Conservation (phyloP, 78 protist species). For the Pigoraptor vietnamica region DNA sequence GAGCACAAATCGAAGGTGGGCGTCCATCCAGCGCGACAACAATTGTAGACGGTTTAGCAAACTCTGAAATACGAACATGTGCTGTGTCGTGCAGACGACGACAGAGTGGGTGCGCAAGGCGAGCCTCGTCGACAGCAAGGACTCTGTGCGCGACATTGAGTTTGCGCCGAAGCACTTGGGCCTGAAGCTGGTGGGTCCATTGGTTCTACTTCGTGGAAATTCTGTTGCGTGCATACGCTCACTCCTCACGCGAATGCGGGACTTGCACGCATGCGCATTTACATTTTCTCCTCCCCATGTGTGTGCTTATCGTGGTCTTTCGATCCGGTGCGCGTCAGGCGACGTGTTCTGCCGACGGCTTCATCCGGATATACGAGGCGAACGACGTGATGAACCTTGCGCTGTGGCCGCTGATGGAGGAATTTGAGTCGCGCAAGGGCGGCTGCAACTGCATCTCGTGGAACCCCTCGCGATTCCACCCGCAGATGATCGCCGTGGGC, state of each 20-base stretch:
- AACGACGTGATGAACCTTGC: constrained; percentile 69
- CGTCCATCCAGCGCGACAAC: no score
- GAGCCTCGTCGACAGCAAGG: constrained; percentile 55
- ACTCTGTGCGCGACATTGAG: constrained; percentile 57
- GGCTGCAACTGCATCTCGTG: constrained; percentile 71
- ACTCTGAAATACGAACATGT: neutral
- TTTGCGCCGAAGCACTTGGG: constrained; percentile 78
- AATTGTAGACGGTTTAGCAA: neutral
- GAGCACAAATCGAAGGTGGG: neutral
- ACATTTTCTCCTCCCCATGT: neutral
- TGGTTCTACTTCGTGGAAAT: neutral
- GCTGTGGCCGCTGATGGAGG: constrained; percentile 15
- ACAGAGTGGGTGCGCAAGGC: constrained; percentile 11
- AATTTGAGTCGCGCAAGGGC: constrained; percentile 24
- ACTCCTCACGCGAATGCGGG: neutral
- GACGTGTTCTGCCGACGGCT: constrained; percentile 72
- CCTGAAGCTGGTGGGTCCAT: constrained; percentile 33
- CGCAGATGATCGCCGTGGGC: constrained; percentile 70
- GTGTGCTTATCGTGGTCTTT: neutral
- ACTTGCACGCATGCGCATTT: neutral
- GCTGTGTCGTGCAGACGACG: neutral
- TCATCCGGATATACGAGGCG: constrained; percentile 84
- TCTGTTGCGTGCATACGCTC: neutral
- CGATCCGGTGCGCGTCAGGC: constrained; percentile 37
- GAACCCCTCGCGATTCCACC: constrained; percentile 54